These are phyloP conservation scores for Aureobasidium sp. DNA, from an alignment of 2,329 filamentous ascomycete genomes.

Conservation along the genomic window DNA sequence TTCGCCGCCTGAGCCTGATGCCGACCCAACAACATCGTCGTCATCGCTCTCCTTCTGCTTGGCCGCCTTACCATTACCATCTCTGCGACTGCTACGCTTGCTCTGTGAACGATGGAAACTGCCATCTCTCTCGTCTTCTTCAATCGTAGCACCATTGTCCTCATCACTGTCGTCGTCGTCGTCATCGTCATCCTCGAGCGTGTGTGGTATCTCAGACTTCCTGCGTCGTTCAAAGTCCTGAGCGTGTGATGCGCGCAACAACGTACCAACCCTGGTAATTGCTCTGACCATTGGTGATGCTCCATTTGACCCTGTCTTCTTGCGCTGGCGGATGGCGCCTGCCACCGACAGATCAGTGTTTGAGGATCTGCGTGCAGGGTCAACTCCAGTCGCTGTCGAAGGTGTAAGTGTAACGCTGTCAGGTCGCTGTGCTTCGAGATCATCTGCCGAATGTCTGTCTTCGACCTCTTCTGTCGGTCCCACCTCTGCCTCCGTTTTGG, in stretches of 20 bases:
- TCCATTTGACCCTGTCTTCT: slow-evolving; percentile 20
- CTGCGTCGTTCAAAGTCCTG: slow-evolving; percentile 86
- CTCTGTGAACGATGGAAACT: background rate
- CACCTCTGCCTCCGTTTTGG: background rate
- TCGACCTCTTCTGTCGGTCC: background rate
- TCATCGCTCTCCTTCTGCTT: background rate
- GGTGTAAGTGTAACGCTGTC: slow-evolving; percentile 6
- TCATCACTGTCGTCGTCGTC: slow-evolving; percentile 31
- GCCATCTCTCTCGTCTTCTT: background rate
- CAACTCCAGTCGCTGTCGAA: slow-evolving; percentile 16
- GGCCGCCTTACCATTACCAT: background rate
- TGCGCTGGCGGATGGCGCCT: slow-evolving; percentile 15
- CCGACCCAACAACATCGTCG: background rate
- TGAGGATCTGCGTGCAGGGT: background rate
- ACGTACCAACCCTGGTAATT: slow-evolving; percentile 52
- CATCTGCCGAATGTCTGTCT: slow-evolving; percentile 10
- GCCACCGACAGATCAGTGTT: background rate
- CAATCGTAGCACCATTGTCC: background rate
- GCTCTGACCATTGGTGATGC: slow-evolving; percentile 34
- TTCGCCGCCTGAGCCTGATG: slow-evolving; percentile 2
- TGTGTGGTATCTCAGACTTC: slow-evolving; percentile 39
- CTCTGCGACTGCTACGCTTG: background rate
- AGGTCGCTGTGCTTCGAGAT: slow-evolving; percentile 1
- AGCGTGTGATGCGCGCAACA: slow-evolving; percentile 77
- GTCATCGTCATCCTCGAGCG: slow-evolving; percentile 26